Evolutionary conservation across 345 rosid species (phyloP), one percentile per base, ranked within the genome.

Genomic region (Laguncularia racemosa): DNA sequence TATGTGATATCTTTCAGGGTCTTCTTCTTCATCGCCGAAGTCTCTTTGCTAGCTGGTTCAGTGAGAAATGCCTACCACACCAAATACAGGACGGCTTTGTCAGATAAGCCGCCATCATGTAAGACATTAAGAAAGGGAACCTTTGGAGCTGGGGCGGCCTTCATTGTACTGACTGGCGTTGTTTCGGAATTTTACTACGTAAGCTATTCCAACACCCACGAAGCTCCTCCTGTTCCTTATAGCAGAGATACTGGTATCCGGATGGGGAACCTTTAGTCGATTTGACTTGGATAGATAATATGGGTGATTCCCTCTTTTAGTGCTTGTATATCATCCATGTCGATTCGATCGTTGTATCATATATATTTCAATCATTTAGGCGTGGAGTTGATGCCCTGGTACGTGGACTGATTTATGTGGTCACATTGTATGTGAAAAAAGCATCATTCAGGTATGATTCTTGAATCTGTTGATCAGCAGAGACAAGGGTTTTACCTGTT

Each of bases 111-210:
- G 2, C 73, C 68, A 9, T 70, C 96, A 12, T 93, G 96, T 60
- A 53, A 70, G 59, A 62, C 65, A 14, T 15, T 92, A 62, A 84
- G 97, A 59, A 92, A 89, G 72, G 95, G 98, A 1, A 75, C 89
- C 21, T 89, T 89, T 46, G 93, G 89, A 1, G 86, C 96, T n/a
- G 95, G 91, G 62, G 98, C 98, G 48, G 93, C 98, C 15, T 86
- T 92, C 20, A 18, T 86, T 4, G 59, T 89, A 50, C 67, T 89
- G 16, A 92, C 95, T 0, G 93, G 91, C 70, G 82, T 86, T 6
- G 77, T 75, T 56, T 93, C 96, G 0, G 86, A 87, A 71, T 77
- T 93, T 55, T 93, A 80, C 72, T 85, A 85, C 54, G 81, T 87
- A 16, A 70, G 84, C 72, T 74, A 84, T 65, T 85, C 90, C 38